Percentiles rank a stretch among this genome's conserved stretches.
Evolutionary conservation across 208 protist species (phyloP).

Genomic region (Leishmania aethiopica): DNA sequence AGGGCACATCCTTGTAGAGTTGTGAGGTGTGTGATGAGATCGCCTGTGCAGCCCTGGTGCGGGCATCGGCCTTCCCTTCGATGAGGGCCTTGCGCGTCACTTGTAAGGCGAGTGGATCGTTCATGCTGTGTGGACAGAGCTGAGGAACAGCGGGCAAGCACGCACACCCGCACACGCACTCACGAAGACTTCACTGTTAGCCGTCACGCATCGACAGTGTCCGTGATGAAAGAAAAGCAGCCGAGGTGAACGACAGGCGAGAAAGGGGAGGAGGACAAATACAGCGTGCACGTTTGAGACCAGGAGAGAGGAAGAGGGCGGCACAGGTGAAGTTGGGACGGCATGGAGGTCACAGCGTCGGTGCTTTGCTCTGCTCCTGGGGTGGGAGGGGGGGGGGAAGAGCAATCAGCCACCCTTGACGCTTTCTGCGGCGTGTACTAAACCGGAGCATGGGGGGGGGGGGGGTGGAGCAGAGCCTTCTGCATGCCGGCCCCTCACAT

Average conservation of each 20-base stretch:
- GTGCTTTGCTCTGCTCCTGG: not conserved
- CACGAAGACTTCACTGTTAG: not conserved
- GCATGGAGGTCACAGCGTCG: not conserved
- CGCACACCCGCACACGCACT: not conserved
- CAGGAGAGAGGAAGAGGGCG: not conserved
- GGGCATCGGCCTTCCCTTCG: conserved; percentile 60
- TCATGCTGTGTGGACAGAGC: conserved; percentile 23
- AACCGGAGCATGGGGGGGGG: not conserved
- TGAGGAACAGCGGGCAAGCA: not conserved
- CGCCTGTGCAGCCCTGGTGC: conserved; percentile 36
- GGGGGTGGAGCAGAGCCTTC: not conserved
- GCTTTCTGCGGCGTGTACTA: not conserved
- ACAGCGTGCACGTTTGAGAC: not conserved
- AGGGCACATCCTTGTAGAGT: conserved; percentile 55
- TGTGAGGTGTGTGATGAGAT: conserved; percentile 42
- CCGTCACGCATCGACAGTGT: not conserved
- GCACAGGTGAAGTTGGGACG: not conserved
- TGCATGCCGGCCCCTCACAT: not conserved
- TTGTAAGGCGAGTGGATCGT: conserved; percentile 41
- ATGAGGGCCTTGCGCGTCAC: conserved; percentile 49
- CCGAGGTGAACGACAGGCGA: not conserved
- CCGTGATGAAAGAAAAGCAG: not conserved
- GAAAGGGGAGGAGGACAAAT: not conserved
- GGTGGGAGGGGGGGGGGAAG: too few relatives aligned
- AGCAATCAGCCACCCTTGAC: not conserved